These are phyloP conservation scores for Daedaleopsis sinensis DNA, from an alignment of 768 basidiomycete genomes.

Conservation along the genomic window DNA sequence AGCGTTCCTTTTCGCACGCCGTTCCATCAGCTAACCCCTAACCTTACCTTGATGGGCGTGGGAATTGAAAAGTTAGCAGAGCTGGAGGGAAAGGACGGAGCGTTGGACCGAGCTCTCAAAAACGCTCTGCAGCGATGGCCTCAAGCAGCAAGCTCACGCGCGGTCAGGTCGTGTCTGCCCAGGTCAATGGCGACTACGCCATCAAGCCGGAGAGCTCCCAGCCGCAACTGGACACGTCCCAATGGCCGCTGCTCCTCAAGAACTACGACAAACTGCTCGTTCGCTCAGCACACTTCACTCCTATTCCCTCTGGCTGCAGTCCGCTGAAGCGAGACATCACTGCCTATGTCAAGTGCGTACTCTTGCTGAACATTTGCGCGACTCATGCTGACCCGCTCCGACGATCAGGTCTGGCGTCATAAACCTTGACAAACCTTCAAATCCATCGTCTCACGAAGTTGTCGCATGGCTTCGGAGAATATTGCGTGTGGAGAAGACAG, in stretches of 20 bases:
- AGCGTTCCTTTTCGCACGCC: neutral
- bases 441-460: conserved; percentile 98
- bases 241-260: conserved; percentile 98
- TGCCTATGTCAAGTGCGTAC: conserved; percentile 82
- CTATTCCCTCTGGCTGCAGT: conserved; percentile 91
- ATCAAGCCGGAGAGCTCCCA: conserved; percentile 79
- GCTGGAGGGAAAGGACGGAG: neutral
- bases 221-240: conserved; percentile 88
- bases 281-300: conserved; percentile 96
- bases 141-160: conserved; percentile 51
- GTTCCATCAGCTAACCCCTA: conserved; percentile 1
- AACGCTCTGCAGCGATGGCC: conserved; percentile 39
- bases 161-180: conserved; percentile 73
- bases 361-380: neutral
- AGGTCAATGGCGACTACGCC: conserved; percentile 72
- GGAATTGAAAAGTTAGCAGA: conserved; percentile 13
- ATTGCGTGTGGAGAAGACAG: conserved; percentile 95
- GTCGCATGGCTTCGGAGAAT: conserved; percentile 99
- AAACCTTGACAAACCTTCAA: conserved; percentile 99
- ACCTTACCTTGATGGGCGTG: conserved; percentile 6
- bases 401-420: conserved; percentile 92
- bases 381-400: neutral
- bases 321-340: conserved; percentile 94
- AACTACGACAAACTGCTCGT: conserved; percentile 98
- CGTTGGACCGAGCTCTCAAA: conserved; percentile 9